phyloP scores from a whole-genome alignment of 73 alveolate species.

The Urostyla sp. region DNA sequence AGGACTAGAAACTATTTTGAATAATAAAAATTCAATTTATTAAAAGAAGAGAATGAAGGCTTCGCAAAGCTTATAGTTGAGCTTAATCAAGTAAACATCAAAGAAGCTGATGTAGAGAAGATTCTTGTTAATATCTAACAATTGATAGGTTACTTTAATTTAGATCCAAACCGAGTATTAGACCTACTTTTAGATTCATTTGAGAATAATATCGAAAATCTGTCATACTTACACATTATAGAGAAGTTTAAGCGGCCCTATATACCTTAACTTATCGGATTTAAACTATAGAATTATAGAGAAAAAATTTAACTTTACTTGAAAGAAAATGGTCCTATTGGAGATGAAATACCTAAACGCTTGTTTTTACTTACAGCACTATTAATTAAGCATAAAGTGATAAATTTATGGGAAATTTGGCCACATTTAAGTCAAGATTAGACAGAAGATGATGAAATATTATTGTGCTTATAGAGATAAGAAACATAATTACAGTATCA shows the following conservation, averaged over 20 bases:
- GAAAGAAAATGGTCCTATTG: background rate
- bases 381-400: background rate
- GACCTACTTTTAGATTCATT: slow-evolving; percentile 87
- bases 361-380: slow-evolving; percentile 7
- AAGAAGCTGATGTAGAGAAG: slow-evolving; percentile 49
- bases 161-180: slow-evolving; percentile 94
- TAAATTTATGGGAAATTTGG: slow-evolving; percentile 52
- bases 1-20: too few relatives aligned
- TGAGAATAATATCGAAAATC: slow-evolving; percentile 71
- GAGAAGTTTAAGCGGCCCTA: slow-evolving; percentile 72
- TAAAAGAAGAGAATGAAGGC: slow-evolving; percentile 96
- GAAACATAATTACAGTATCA: background rate
- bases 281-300: slow-evolving; percentile 31
- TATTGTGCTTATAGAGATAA: background rate
- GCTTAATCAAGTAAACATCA: slow-evolving; percentile 67
- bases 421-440: slow-evolving; percentile 17
- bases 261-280: slow-evolving; percentile 75
- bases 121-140: slow-evolving; percentile 72
- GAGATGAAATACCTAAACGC: slow-evolving; percentile 9
- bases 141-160: slow-evolving; percentile 88
- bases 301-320: background rate
- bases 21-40: slow-evolving; percentile 84
- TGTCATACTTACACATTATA: slow-evolving; percentile 73
- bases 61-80: slow-evolving; percentile 85
- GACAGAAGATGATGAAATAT: slow-evolving; percentile 28